A percentile compares a stretch with the other conserved stretches of the same genome.
Conservation (phyloP, 2,329 filamentous ascomycete genomes). For the Fusarium pseudocircinatum region DNA sequence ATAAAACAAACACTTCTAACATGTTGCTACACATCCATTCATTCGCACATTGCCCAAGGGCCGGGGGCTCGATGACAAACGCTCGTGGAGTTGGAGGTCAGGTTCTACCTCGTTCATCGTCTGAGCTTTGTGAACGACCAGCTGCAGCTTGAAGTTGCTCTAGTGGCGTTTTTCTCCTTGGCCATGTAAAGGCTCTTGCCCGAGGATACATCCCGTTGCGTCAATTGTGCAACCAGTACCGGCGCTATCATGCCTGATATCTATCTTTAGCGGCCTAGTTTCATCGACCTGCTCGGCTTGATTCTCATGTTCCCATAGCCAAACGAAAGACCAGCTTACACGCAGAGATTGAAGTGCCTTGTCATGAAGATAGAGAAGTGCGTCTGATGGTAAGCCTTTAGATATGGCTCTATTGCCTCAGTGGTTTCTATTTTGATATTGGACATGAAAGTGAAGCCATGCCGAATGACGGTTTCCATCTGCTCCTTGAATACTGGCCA, state of each 20-base stretch:
- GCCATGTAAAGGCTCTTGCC: neutral
- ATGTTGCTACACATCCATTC: neutral
- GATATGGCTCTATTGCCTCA: neutral
- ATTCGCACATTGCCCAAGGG: conserved; percentile 46
- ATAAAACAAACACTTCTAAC: neutral
- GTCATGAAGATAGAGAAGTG: neutral
- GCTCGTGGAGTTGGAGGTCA: neutral
- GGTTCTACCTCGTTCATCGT: neutral
- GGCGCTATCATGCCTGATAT: neutral
- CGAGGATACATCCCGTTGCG: neutral
- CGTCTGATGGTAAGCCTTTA: neutral
- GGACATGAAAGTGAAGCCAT: neutral
- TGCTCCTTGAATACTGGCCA: neutral
- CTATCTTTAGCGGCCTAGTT: neutral
- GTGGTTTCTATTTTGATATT: neutral
- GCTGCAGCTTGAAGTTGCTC: neutral
- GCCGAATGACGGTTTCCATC: neutral
- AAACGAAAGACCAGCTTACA: neutral
- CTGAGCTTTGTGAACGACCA: neutral
- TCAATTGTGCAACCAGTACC: neutral
- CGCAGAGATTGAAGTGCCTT: neutral
- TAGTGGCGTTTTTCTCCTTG: neutral
- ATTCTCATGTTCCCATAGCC: neutral
- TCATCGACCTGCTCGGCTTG: neutral
- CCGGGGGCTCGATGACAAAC: too few relatives aligned